These are phyloP conservation scores for Fusarium mundagurra DNA, from an alignment of 2,329 filamentous ascomycete species.

Conservation along the genomic window DNA sequence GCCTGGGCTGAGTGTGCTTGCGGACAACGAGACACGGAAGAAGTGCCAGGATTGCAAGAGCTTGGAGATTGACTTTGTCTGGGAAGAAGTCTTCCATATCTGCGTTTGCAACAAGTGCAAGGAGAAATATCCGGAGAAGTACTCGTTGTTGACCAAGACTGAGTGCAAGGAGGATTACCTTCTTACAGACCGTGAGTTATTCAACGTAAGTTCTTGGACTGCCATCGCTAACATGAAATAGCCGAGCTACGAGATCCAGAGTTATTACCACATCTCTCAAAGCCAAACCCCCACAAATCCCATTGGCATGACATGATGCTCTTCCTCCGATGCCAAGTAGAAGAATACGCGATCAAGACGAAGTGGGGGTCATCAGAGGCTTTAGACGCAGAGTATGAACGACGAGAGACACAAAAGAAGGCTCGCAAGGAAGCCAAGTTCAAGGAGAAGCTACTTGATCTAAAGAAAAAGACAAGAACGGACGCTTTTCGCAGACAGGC, in stretches of 20 bases:
- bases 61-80: slow-evolving; percentile 93
- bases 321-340: slow-evolving; percentile 91
- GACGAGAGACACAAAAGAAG: slow-evolving; percentile 82
- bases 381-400: slow-evolving; percentile 88
- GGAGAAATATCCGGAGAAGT: slow-evolving; percentile 89
- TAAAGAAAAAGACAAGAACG: slow-evolving; percentile 93
- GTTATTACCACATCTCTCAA: slow-evolving; percentile 85
- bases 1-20: slow-evolving; percentile 82
- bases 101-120: slow-evolving; percentile 86
- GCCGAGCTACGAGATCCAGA: slow-evolving; percentile 91
- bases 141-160: slow-evolving; percentile 95
- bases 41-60: slow-evolving; percentile 85
- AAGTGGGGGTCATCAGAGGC: slow-evolving; percentile 93
- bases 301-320: slow-evolving; percentile 99
- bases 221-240: slow-evolving; percentile 45
- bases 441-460: slow-evolving; percentile 83
- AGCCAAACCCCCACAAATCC: slow-evolving; percentile 93
- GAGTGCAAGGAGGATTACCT: slow-evolving; percentile 96
- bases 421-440: slow-evolving; percentile 90
- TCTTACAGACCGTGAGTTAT: slow-evolving; percentile 81
- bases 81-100: slow-evolving; percentile 84
- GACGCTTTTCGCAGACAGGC: slow-evolving; percentile 85
- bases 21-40: slow-evolving; percentile 71
- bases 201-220: not conserved
- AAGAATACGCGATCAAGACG: slow-evolving; percentile 87